Conservation (phyloP, 805 yeast genomes). For the Lipomyces kockii region DNA sequence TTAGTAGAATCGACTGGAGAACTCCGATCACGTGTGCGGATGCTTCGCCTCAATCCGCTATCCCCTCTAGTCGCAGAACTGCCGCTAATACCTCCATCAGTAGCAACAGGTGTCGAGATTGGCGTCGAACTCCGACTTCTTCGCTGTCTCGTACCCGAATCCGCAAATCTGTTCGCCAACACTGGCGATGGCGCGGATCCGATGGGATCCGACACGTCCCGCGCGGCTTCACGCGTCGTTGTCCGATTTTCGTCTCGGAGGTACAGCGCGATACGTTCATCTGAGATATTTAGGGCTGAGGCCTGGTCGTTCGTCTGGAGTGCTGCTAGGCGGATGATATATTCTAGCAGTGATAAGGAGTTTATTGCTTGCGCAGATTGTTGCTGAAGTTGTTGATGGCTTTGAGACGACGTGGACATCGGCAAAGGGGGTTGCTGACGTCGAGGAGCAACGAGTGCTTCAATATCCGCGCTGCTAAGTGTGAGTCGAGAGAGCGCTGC, state of each 20-base stretch:
- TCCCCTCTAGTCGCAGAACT: constrained; percentile 7
- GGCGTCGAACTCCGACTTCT: constrained; percentile 6
- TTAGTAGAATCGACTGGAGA: not conserved
- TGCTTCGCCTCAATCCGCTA: not conserved
- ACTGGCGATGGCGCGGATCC: constrained; percentile 31
- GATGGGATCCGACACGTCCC: constrained; percentile 33
- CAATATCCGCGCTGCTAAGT: constrained; percentile 26
- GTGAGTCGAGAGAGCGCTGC: constrained; percentile 26
- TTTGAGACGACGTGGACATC: not conserved
- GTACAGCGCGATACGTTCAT: constrained; percentile 66
- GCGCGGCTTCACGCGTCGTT: constrained; percentile 17
- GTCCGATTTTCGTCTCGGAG: constrained; percentile 59
- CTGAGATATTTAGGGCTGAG: constrained; percentile 60
- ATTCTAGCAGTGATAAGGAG: constrained; percentile 62
- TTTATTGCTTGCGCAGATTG: constrained; percentile 12
- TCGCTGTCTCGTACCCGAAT: not conserved
- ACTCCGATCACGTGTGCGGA: not conserved
- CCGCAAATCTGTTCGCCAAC: constrained; percentile 15
- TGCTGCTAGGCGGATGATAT: constrained; percentile 61
- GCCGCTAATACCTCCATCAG: constrained; percentile 30
- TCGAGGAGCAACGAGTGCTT: constrained; percentile 13
- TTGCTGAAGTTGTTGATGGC: not conserved
- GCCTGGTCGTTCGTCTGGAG: constrained; percentile 64
- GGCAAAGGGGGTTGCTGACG: not conserved
- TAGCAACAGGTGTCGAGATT: not conserved